These are phyloP conservation scores for Pichia sp. DNA, from an alignment of 1,139 yeast genomes.

Conservation along the genomic window DNA sequence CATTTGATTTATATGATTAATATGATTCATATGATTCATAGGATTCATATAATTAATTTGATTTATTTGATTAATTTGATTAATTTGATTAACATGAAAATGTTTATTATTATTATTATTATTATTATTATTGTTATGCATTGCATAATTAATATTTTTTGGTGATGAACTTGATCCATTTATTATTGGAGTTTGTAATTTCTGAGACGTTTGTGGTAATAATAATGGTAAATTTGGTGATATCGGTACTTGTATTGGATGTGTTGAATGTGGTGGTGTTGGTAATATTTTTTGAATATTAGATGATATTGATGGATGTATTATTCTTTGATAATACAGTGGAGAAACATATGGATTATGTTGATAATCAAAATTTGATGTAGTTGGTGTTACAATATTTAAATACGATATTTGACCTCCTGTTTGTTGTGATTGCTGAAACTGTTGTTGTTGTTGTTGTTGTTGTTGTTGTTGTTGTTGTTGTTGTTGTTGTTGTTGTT, in stretches of 20 bases:
- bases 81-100: not conserved
- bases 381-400: conserved; percentile 6
- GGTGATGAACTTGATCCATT: not conserved
- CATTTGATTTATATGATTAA: not conserved
- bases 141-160: not conserved
- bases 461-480: not conserved
- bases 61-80: not conserved
- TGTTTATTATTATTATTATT: no score
- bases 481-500: not conserved
- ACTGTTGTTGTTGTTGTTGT: not conserved
- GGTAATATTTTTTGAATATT: no score
- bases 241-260: not conserved
- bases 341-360: conserved; percentile 8
- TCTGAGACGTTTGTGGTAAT: no score
- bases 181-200: not conserved
- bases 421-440: not conserved
- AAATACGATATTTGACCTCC: not conserved
- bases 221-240: not conserved
- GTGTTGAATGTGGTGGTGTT: not conserved
- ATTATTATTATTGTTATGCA: not conserved
- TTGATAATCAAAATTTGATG: conserved; percentile 5
- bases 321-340: conserved; percentile 6
- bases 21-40: not conserved
- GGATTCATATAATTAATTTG: not conserved
- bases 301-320: not conserved